Conservation (phyloP, 108 stramenopile species). For the Cylindrotheca fusiformis region DNA sequence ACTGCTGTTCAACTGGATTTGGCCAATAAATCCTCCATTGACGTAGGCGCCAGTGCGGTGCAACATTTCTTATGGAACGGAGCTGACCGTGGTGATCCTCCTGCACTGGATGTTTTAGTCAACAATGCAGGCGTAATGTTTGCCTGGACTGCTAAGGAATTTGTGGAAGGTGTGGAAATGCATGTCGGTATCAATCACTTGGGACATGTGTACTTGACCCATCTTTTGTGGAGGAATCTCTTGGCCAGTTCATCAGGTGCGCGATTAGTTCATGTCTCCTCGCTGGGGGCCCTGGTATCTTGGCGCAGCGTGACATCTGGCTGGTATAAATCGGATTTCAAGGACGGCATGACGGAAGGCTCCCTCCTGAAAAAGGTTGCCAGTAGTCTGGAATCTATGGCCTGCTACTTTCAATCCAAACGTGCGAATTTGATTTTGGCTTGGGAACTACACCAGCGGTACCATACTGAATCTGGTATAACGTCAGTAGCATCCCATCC, state of each 20-base stretch:
- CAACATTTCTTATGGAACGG: neutral
- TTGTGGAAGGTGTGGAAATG: constrained; percentile 5
- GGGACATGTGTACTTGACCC: constrained; percentile 21
- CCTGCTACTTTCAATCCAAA: constrained; percentile 9
- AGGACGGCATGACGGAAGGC: neutral
- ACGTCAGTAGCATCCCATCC: constrained; percentile 16
- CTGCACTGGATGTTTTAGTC: constrained; percentile 11
- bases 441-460: constrained; percentile 8
- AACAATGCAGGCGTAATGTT: constrained; percentile 17
- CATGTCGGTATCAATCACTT: constrained; percentile 22
- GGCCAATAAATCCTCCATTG: constrained; percentile 6
- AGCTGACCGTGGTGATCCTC: neutral
- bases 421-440: constrained; percentile 20
- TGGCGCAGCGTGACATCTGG: neutral
- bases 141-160: neutral
- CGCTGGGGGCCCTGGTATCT: constrained; percentile 6
- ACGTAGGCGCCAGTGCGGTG: neutral
- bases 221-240: constrained; percentile 10
- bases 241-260: neutral
- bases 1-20: constrained; percentile 2
- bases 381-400: neutral
- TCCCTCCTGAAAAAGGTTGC: neutral
- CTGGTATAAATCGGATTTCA: neutral
- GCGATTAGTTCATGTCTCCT: constrained; percentile 19
- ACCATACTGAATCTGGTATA: neutral